Conservation (phyloP, 2,329 filamentous ascomycete genomes). For the Scedosporium apiospermum region DNA sequence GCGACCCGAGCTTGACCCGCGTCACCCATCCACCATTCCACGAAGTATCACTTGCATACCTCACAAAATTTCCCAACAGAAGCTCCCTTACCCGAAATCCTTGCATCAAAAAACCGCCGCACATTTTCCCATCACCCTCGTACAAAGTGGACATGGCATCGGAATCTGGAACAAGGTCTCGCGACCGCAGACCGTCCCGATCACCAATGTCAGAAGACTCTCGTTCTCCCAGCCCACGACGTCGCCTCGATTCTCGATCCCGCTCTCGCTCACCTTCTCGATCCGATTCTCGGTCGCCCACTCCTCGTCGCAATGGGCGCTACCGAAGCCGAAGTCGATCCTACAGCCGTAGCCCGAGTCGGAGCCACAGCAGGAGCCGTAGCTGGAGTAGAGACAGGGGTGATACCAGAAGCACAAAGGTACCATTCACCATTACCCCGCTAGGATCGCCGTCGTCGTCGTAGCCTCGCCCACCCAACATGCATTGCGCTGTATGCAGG, state of each 20-base stretch:
- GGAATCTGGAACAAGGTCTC: background rate
- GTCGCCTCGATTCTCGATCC: conserved; percentile 1
- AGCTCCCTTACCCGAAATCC: background rate
- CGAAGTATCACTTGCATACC: background rate
- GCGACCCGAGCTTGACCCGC: background rate
- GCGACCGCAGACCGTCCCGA: background rate
- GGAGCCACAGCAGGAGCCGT: conserved; percentile 24
- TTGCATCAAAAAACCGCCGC: background rate
- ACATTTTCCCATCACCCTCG: background rate
- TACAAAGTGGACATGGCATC: background rate
- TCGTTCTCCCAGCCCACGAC: background rate
- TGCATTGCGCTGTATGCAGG: background rate
- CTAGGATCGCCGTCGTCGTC: background rate
- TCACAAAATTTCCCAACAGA: background rate
- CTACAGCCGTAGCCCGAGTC: conserved; percentile 15
- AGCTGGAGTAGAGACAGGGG: conserved; percentile 28
- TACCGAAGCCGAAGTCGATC: conserved; percentile 21
- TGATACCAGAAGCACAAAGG: conserved; percentile 42
- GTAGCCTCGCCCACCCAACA: background rate
- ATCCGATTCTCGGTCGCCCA: conserved; percentile 17
- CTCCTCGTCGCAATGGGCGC: conserved; percentile 26
- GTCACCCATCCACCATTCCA: background rate
- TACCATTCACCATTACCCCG: conserved; percentile 15
- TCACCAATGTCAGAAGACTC: background rate
- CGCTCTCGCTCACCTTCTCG: conserved; percentile 4